Base-by-base conservation (phyloP, 164 flowering plant genomes). In the Santalum album region DNA sequence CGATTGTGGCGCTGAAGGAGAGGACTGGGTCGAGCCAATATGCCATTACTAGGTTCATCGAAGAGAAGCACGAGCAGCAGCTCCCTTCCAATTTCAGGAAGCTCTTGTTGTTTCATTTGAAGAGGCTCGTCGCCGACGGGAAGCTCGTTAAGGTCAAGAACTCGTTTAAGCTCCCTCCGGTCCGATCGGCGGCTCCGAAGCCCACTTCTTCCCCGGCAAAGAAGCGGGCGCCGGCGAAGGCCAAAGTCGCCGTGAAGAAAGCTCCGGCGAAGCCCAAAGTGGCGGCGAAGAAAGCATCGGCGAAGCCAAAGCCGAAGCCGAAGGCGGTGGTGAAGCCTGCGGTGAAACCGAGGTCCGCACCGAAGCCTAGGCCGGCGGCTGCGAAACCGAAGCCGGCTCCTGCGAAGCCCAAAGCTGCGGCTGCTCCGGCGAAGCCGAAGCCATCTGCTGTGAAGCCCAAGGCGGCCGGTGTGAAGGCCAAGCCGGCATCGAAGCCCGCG, bases 21-120 rank as follows among this genome's bases (percentile, higher is more conserved):
- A 77, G 44, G 62, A 68, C 64, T 0, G 87, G 87, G n/a, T 82
- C 87, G 45, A 82, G 87, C 45, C 82, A 76, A 60, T 67, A 72
- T 24, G 82, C 84, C 54, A 78, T 81, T n/a, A 38, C 68, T 29
- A 76, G 75, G 69, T 76, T 72, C 60, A 55, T 74, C 19, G 87
- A 81, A 26, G 87, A 78, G 57, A 78, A 77, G 70, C 34, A 29
- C 34, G n/a, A n/a, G n/a, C 34, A 29, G 6, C 78, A 82, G 65
- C 56, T 82, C 17, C 84, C 87, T 2, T 9, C 66, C 1, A 77
- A 72, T 56, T 82, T 82, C 66, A 69, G 51, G 79, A 82, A 77
- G 75, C 62, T 74, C 18, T 50, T 82, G 57, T 58, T 77, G 9
- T 29, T 63, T 36, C 73, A 75, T 56, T 53, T 82, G 78, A 79